Evolutionary conservation across 139 green algal species (phyloP).

Genomic region (Tetradesmus obliquus): DNA sequence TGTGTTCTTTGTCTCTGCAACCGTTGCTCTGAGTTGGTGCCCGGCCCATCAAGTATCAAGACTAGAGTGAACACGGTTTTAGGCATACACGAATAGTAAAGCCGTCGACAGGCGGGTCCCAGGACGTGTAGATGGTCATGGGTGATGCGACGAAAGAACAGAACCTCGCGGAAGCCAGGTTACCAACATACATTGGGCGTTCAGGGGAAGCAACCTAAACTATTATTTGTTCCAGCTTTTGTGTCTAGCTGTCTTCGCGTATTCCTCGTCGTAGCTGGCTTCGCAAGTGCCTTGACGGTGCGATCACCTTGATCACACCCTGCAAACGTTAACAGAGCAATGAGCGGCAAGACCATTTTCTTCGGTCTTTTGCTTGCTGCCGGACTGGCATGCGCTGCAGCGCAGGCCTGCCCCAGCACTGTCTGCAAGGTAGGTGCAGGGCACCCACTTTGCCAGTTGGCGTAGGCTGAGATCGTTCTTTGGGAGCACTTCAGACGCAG

Average conservation of each 20-base stretch:
- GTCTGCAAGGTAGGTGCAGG: not conserved
- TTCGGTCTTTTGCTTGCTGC: not conserved
- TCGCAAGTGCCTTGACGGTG: not conserved
- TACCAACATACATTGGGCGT: not conserved
- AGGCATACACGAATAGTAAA: too few species aligned
- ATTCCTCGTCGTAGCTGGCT: not conserved
- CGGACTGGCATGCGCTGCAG: not conserved
- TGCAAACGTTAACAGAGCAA: not conserved
- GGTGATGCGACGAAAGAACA: slow-evolving; percentile 5
- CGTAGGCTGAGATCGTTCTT: too few species aligned
- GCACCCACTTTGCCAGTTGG: too few species aligned
- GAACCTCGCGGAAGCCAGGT: not conserved
- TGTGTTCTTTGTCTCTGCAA: not conserved
- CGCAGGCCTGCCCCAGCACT: slow-evolving; percentile 15
- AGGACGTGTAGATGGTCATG: not conserved
- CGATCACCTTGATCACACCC: not conserved
- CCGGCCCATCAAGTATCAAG: not conserved
- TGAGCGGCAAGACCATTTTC: not conserved
- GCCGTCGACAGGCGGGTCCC: too few species aligned
- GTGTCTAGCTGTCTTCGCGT: too few species aligned
- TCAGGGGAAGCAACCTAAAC: too few species aligned
- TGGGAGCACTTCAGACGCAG: too few species aligned
- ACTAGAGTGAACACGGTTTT: too few species aligned
- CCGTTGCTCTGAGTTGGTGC: too few species aligned
- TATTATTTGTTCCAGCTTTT: too few species aligned